Base-by-base conservation (phyloP, 176 grass and related monocot genomes). In the Cenchrus fungigraminus region DNA sequence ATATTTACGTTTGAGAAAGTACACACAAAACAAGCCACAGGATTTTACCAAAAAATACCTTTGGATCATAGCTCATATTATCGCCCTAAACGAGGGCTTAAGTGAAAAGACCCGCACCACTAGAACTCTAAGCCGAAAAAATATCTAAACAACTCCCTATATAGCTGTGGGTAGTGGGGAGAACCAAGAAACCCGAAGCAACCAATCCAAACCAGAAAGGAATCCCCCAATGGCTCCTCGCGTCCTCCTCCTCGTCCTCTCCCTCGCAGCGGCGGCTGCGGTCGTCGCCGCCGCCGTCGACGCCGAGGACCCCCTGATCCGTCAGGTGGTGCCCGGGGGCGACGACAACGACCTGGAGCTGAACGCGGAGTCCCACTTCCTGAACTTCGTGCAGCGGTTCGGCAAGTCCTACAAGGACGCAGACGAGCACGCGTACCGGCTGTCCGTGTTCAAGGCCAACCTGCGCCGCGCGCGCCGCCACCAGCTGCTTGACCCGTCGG, bases 401-500 rank as follows among this genome's bases (percentile, higher is more conserved):
- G 91, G 85, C 32, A 97, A 94, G 79, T 71, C 87, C n/a, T 97
- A 97, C 87, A 71, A 50, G 72, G 89, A 88, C 80, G 82, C 85
- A 78, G 91, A 89, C 37, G 94, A 97, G 87, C 94, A 89, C 74
- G 85, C 92, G 52, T 88, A 92, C 89, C 85, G 91, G 65, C 74
- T 94, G 0, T 92, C 91, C 84, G 87, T 97, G 52, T 97, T 97
- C 91, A 94, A 92, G 87, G n/a, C 87, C n/a, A 97, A 97, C 74
- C 34, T 94, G 15, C 85, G 91, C 78, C 94, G 91, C 40, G 91
- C 94, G 60, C 74, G 86, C 79, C 82, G 85, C 31, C 87, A 98
- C 81, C 93, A 98, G 81, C 49, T 74, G 68, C 77, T 98, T 2
- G 96, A 98, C 89, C 96, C 96, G 43, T 75, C 89, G 11, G 96